Percentiles rank a stretch among this genome's conserved stretches.
Evolutionary conservation across 768 basidiomycete species (phyloP).

Genomic region (Leccinellum albellum): DNA sequence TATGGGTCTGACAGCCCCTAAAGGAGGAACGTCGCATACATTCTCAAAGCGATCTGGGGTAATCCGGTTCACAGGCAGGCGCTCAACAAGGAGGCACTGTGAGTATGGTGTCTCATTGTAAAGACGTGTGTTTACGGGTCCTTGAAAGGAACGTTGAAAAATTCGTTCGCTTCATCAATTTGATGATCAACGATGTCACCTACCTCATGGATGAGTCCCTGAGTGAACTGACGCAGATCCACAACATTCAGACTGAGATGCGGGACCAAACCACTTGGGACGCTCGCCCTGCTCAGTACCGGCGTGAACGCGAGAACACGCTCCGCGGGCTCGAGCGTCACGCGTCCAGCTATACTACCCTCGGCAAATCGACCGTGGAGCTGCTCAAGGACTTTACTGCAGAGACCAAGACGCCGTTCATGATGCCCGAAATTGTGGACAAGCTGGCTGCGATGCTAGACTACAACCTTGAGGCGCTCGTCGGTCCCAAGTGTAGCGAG

Average conservation of each 20-base stretch:
- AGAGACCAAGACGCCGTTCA: constrained; percentile 87
- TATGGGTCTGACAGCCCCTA: constrained; percentile 11
- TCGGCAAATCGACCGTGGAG: constrained; percentile 86
- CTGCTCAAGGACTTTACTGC: constrained; percentile 90
- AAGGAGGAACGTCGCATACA: constrained; percentile 81
- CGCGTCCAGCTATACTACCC: constrained; percentile 81
- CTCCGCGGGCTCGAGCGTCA: constrained; percentile 79
- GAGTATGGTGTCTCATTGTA: constrained; percentile 21
- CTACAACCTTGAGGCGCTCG: constrained; percentile 86
- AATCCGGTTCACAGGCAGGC: constrained; percentile 87
- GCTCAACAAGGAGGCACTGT: constrained; percentile 77
- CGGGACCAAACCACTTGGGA: constrained; percentile 69
- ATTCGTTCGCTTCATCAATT: constrained; percentile 93
- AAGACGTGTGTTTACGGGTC: constrained; percentile 5
- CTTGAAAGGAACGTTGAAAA: constrained; percentile 74
- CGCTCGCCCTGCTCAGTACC: constrained; percentile 59
- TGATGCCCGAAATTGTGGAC: constrained; percentile 95
- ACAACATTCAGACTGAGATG: constrained; percentile 84
- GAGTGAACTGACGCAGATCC: constrained; percentile 83
- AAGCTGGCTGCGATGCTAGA: constrained; percentile 95
- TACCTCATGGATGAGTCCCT: constrained; percentile 97
- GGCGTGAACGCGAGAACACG: constrained; percentile 77
- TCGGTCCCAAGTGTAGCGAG: constrained; percentile 84
- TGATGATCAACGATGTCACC: constrained; percentile 99
- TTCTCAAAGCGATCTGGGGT: constrained; percentile 88